Evolutionary conservation across 805 yeast species (phyloP).

Genomic region (Ogataea chonburiensis): DNA sequence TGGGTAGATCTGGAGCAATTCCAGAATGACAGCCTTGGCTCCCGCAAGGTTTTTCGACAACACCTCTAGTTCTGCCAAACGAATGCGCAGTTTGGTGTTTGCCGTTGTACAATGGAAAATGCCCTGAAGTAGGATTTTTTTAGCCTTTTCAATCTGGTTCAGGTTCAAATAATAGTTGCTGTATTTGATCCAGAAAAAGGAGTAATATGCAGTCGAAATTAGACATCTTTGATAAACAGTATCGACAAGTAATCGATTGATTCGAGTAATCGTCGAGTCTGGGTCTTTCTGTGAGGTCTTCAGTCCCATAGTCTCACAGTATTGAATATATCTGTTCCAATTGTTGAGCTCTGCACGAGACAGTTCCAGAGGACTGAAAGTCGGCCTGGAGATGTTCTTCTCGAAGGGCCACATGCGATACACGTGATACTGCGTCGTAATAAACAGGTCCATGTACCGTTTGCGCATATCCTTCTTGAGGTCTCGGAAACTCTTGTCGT

Average conservation of each 20-base stretch:
- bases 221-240: slow-evolving; percentile 50
- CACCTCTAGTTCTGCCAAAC: slow-evolving; percentile 45
- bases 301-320: slow-evolving; percentile 41
- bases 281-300: slow-evolving; percentile 22
- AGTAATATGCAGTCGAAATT: slow-evolving; percentile 43
- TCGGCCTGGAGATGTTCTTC: slow-evolving; percentile 38
- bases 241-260: slow-evolving; percentile 27
- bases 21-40: slow-evolving; percentile 38
- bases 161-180: slow-evolving; percentile 40
- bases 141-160: slow-evolving; percentile 37
- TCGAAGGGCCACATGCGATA: slow-evolving; percentile 53
- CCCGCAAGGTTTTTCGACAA: slow-evolving; percentile 34
- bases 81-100: slow-evolving; percentile 35
- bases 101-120: slow-evolving; percentile 28
- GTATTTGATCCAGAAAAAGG: slow-evolving; percentile 50
- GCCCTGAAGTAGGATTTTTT: slow-evolving; percentile 39
- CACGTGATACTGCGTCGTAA: slow-evolving; percentile 52
- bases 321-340: slow-evolving; percentile 61
- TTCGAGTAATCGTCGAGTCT: slow-evolving; percentile 19
- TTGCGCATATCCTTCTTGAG: slow-evolving; percentile 42
- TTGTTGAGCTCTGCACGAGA: slow-evolving; percentile 47
- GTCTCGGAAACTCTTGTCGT: slow-evolving; percentile 26
- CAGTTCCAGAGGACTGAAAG: slow-evolving; percentile 37
- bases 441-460: slow-evolving; percentile 49
- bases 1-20: slow-evolving; percentile 29